Percentiles rank a stretch among this genome's conserved stretches.
phyloP scores from a whole-genome alignment of 2,329 filamentous ascomycete species.

The Dendrostoma leiphaemia region DNA sequence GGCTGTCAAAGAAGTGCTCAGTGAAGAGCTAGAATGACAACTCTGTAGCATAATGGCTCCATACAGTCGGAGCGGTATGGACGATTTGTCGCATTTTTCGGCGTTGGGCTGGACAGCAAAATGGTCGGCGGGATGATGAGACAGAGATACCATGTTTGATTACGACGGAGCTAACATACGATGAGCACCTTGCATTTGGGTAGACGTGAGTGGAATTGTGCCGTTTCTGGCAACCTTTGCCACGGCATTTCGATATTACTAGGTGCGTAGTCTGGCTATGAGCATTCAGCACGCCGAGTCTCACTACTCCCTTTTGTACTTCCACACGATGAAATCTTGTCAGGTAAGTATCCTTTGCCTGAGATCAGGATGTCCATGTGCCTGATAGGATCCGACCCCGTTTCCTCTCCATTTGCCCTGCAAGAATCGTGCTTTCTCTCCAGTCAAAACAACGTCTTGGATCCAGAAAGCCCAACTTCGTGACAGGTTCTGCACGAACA shows the following conservation, averaged over 20 bases:
- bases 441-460: not conserved
- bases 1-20: constrained; percentile 54
- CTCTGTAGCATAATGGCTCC: not conserved
- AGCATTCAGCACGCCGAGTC: not conserved
- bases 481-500: not conserved
- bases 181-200: not conserved
- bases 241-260: not conserved
- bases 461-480: not conserved
- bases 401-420: not conserved
- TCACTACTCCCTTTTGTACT: constrained; percentile 13
- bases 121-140: constrained; percentile 6
- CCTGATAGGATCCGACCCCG: not conserved
- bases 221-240: not conserved
- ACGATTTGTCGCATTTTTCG: constrained; percentile 8
- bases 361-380: not conserved
- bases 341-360: too few species aligned
- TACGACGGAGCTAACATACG: not conserved
- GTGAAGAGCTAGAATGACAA: constrained; percentile 45
- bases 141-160: constrained; percentile 16
- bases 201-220: constrained; percentile 6
- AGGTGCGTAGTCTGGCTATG: not conserved
- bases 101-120: constrained; percentile 16
- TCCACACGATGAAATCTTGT: not conserved
- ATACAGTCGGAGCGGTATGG: constrained; percentile 3
- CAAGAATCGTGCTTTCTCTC: not conserved